These are phyloP conservation scores for Phytophthora cactorum DNA, from an alignment of 352 stramenopile genomes.

Conservation along the genomic window DNA sequence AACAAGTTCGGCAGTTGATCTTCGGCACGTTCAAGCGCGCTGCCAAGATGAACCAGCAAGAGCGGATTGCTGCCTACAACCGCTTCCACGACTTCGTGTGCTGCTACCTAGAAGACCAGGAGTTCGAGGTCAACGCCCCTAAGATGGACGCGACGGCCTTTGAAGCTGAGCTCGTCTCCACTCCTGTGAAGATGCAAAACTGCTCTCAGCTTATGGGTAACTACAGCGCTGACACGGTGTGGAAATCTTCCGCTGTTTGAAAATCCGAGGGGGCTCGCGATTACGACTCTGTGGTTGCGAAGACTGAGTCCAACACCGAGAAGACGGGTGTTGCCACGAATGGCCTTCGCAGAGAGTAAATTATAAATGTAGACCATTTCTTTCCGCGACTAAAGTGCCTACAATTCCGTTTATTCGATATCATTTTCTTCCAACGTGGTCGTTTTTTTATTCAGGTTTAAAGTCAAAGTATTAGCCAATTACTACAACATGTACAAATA, in stretches of 20 bases:
- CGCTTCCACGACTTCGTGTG: slow-evolving; percentile 36
- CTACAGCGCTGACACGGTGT: slow-evolving; percentile 22
- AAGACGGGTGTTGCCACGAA: no score
- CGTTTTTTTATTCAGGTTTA: no score
- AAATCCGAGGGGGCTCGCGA: no score
- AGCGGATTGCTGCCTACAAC: slow-evolving; percentile 34
- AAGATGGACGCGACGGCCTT: slow-evolving; percentile 16
- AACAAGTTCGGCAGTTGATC: slow-evolving; percentile 23
- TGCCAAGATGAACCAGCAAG: slow-evolving; percentile 10
- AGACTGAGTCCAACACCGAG: no score
- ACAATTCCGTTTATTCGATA: no score
- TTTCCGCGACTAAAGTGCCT: no score
- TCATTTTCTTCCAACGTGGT: no score
- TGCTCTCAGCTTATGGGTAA: slow-evolving; percentile 24
- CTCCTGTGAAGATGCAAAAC: slow-evolving; percentile 27
- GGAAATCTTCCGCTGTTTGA: neutral
- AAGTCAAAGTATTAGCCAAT: no score
- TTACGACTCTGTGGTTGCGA: no score
- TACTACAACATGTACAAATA: no score
- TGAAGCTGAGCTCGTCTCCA: slow-evolving; percentile 16
- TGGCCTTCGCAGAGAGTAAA: no score
- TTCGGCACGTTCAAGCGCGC: slow-evolving; percentile 32
- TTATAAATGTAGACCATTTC: no score
- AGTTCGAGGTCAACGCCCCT: slow-evolving; percentile 33
- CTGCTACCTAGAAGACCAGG: slow-evolving; percentile 32